Percentiles rank a stretch among this genome's conserved stretches.
These are phyloP conservation scores for Lasiodiplodia hormozganensis DNA, from an alignment of 2,329 filamentous ascomycete genomes.

Conservation along the genomic window DNA sequence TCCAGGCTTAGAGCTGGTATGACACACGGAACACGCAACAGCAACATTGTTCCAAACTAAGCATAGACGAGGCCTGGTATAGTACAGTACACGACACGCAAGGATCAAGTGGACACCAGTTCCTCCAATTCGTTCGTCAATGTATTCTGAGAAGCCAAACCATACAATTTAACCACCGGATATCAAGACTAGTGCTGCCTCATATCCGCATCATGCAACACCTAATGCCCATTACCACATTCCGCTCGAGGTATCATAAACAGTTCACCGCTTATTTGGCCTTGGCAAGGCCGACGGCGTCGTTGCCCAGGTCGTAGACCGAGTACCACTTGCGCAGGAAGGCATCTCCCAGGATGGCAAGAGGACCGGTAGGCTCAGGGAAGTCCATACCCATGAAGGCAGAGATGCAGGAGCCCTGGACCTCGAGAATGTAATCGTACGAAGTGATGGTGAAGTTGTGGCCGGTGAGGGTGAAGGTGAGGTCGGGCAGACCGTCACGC, in stretches of 20 bases:
- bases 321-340: slow-evolving; percentile 88
- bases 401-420: slow-evolving; percentile 94
- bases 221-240: slow-evolving; percentile 9
- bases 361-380: slow-evolving; percentile 83
- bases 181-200: not conserved
- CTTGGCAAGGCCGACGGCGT: slow-evolving; percentile 86
- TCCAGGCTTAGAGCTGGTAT: not conserved
- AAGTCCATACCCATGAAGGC: slow-evolving; percentile 94
- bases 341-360: slow-evolving; percentile 92
- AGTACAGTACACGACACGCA: slow-evolving; percentile 1
- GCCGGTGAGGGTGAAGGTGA: slow-evolving; percentile 88
- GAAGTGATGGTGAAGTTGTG: slow-evolving; percentile 91
- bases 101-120: not conserved
- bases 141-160: not conserved
- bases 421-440: slow-evolving; percentile 94
- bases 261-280: slow-evolving; percentile 64
- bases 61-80: not conserved
- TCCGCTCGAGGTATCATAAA: slow-evolving; percentile 17
- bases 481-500: slow-evolving; percentile 82
- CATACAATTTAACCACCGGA: slow-evolving; percentile 11
- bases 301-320: slow-evolving; percentile 92
- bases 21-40: not conserved
- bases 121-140: slow-evolving; percentile 2
- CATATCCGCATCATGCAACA: not conserved
- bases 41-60: not conserved